A percentile compares a stretch with the other conserved stretches of the same genome.
Evolutionary conservation across 331 rosid genomes (phyloP).

Genomic region (Rhamnella rubrinervis): DNA sequence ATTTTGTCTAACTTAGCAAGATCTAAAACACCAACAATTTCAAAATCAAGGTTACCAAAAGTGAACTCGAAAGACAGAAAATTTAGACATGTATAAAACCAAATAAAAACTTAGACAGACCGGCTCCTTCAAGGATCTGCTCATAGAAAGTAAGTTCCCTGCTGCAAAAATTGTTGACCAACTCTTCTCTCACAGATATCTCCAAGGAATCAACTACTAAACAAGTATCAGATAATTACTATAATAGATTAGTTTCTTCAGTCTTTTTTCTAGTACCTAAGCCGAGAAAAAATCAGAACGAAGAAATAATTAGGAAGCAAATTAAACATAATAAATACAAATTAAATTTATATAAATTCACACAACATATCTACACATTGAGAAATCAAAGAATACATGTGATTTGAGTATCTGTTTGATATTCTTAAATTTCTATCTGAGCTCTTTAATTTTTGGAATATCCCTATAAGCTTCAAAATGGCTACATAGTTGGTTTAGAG

Average conservation of each 20-base stretch:
- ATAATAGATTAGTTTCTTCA: slow-evolving; percentile 84
- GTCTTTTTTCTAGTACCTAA: slow-evolving; percentile 98
- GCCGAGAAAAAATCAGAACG: slow-evolving; percentile 65
- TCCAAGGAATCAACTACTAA: slow-evolving; percentile 96
- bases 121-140: slow-evolving; percentile 99
- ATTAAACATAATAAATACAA: not conserved
- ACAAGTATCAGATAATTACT: slow-evolving; percentile 95
- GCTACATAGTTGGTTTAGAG: slow-evolving; percentile 94
- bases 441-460: slow-evolving; percentile 92
- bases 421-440: slow-evolving; percentile 94
- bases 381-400: slow-evolving; percentile 90
- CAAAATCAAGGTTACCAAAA: slow-evolving; percentile 21
- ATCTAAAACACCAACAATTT: slow-evolving; percentile 40
- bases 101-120: slow-evolving; percentile 43
- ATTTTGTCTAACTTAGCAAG: slow-evolving; percentile 96
- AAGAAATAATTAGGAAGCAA: slow-evolving; percentile 18
- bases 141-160: slow-evolving; percentile 96
- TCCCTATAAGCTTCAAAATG: slow-evolving; percentile 99
- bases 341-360: too few relatives aligned
- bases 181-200: slow-evolving; percentile 96
- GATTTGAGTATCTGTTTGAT: slow-evolving; percentile 98
- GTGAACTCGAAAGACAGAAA: slow-evolving; percentile 15
- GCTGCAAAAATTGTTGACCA: slow-evolving; percentile 92
- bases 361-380: slow-evolving; percentile 49
- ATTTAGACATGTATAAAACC: slow-evolving; percentile 8